Evolutionary conservation across 2,329 filamentous ascomycete genomes (phyloP).

Genomic region (Ceratocystis cubensis): DNA sequence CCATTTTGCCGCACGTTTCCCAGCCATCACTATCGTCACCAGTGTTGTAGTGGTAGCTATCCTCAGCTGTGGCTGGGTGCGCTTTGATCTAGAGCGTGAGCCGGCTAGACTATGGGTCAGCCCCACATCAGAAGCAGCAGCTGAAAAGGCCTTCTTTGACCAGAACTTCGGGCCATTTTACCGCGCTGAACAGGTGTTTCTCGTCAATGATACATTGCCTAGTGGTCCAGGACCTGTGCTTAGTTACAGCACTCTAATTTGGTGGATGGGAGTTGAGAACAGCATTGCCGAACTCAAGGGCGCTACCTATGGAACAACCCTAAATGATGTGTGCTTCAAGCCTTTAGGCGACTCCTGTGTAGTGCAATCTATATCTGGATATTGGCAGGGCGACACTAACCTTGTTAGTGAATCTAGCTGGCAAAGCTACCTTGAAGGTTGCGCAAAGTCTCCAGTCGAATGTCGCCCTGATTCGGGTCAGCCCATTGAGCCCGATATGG

Average conservation of each 20-base stretch:
- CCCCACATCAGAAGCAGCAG: conserved; percentile 75
- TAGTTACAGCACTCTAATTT: conserved; percentile 73
- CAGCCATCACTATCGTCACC: conserved; percentile 63
- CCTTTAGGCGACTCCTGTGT: conserved; percentile 82
- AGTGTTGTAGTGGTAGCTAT: conserved; percentile 65
- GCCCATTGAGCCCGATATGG: conserved; percentile 70
- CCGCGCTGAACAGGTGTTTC: conserved; percentile 80
- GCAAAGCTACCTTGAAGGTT: conserved; percentile 58
- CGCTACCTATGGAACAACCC: conserved; percentile 49
- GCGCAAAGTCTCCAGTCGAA: conserved; percentile 64
- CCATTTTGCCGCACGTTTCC: conserved; percentile 68
- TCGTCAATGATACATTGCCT: conserved; percentile 70
- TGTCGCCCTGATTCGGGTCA: conserved; percentile 85
- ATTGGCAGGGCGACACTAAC: conserved; percentile 58
- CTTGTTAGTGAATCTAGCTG: conserved; percentile 55
- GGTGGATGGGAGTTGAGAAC: conserved; percentile 89
- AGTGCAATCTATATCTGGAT: conserved; percentile 82
- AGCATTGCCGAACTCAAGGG: conserved; percentile 63
- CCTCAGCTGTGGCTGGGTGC: conserved; percentile 76
- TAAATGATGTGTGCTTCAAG: conserved; percentile 87
- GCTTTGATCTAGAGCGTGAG: conserved; percentile 79
- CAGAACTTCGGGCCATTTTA: conserved; percentile 90
- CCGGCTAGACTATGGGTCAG: conserved; percentile 95
- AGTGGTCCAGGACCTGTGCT: conserved; percentile 62
- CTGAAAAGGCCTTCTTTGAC: conserved; percentile 92